A percentile compares a stretch with the other conserved stretches of the same genome.
Conservation (phyloP, 352 stramenopile species). For the Phytophthora vignae region DNA sequence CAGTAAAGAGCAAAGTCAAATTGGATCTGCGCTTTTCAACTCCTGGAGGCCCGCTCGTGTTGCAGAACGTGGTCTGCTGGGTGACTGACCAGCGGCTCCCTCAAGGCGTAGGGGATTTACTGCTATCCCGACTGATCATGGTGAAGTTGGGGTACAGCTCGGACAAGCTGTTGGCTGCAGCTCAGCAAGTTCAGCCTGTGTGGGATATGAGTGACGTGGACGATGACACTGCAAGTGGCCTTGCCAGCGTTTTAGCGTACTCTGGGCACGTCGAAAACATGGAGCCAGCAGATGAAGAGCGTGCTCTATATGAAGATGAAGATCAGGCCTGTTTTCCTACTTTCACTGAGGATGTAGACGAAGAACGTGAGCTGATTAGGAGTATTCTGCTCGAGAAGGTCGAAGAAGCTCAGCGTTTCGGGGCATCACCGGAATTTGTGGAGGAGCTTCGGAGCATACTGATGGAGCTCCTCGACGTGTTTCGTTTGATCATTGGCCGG, state of each 20-base stretch:
- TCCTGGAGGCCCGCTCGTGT: no score
- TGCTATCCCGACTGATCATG: conserved; percentile 11
- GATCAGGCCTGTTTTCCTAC: conserved; percentile 13
- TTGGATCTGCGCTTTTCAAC: no score
- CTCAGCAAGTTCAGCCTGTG: conserved; percentile 10
- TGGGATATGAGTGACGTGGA: conserved; percentile 26
- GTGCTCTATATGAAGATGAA: conserved; percentile 5
- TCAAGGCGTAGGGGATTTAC: conserved; percentile 8
- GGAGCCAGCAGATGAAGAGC: conserved; percentile 10
- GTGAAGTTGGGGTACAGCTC: conserved; percentile 1
- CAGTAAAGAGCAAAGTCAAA: no score
- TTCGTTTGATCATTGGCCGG: conserved; percentile 9
- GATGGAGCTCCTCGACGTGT: conserved; percentile 18
- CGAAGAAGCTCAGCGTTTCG: conserved; percentile 1
- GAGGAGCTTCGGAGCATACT: neutral
- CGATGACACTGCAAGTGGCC: neutral
- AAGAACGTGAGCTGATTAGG: conserved; percentile 5
- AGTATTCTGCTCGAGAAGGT: conserved; percentile 13
- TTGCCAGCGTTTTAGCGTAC: conserved; percentile 8
- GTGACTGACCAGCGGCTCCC: no score
- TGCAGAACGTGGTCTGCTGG: no score
- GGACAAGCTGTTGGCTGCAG: conserved; percentile 3
- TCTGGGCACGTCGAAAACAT: neutral
- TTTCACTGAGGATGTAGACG: neutral
- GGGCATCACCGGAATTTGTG: neutral